Evolutionary conservation across 2,329 filamentous ascomycete genomes (phyloP).

Genomic region (Leptodontidium sp.): DNA sequence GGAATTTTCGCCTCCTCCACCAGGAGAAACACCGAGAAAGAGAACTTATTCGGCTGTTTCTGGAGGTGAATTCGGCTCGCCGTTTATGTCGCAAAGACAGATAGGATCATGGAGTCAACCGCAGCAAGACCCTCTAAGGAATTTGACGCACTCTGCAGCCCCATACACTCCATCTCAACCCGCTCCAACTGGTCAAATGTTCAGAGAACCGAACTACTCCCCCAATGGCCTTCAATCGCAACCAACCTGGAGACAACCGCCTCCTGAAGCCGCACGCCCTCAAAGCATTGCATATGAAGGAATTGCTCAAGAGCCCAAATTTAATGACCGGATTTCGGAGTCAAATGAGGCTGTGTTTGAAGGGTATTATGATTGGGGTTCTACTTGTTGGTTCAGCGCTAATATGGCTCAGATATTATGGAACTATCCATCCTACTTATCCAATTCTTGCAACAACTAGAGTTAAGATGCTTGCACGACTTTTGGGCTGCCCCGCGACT

Average conservation of each 20-base stretch:
- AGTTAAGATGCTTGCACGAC: conserved; percentile 60
- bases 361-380: conserved; percentile 43
- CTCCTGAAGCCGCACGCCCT: conserved; percentile 40
- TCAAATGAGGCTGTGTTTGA: conserved; percentile 56
- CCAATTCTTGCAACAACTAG: conserved; percentile 70
- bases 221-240: conserved; percentile 43
- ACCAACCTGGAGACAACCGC: conserved; percentile 46
- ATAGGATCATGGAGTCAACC: conserved; percentile 36
- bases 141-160: conserved; percentile 30
- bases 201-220: conserved; percentile 44
- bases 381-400: conserved; percentile 28
- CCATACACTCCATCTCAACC: conserved; percentile 32
- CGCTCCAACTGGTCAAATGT: conserved; percentile 29
- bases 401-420: conserved; percentile 63
- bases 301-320: conserved; percentile 36
- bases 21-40: conserved; percentile 53
- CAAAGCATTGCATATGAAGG: conserved; percentile 42
- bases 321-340: conserved; percentile 47
- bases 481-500: conserved; percentile 62
- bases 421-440: conserved; percentile 70
- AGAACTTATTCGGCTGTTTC: conserved; percentile 57
- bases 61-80: conserved; percentile 53
- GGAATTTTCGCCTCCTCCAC: conserved; percentile 60
- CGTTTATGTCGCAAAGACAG: conserved; percentile 49
- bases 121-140: conserved; percentile 37